A percentile compares a stretch with the other conserved stretches of the same genome.
phyloP scores from a whole-genome alignment of 2,329 filamentous ascomycete species.

The Phoma sp. region DNA sequence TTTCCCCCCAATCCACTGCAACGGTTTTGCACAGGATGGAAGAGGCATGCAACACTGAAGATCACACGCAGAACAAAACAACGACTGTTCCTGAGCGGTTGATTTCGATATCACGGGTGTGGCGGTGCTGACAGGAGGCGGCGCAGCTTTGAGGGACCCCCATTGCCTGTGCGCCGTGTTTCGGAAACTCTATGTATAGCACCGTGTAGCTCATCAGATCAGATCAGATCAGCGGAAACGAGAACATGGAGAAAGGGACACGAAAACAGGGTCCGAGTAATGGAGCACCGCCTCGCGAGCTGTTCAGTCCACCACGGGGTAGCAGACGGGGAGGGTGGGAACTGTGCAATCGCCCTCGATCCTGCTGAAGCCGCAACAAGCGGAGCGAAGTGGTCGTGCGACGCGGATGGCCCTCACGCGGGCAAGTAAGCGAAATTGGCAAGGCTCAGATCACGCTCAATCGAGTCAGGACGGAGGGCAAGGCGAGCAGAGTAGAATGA shows the following conservation, averaged over 20 bases:
- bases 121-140: slow-evolving; percentile 11
- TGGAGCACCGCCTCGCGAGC: not conserved
- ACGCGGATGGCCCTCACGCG: slow-evolving; percentile 2
- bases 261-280: not conserved
- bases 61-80: not conserved
- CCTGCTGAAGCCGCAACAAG: not conserved
- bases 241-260: slow-evolving; percentile 6
- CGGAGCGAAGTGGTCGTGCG: slow-evolving; percentile 3
- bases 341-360: not conserved
- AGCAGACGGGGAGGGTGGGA: not conserved
- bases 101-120: not conserved
- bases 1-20: not conserved
- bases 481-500: not conserved
- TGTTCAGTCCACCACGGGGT: not conserved
- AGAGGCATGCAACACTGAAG: slow-evolving; percentile 1
- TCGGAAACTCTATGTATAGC: slow-evolving; percentile 6
- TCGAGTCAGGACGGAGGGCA: slow-evolving; percentile 8
- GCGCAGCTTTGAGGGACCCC: slow-evolving; percentile 3
- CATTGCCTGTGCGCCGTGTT: not conserved
- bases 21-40: not conserved
- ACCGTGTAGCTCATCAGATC: not conserved
- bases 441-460: slow-evolving; percentile 10
- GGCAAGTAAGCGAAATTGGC: slow-evolving; percentile 15
- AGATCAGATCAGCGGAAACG: not conserved
- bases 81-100: not conserved